Evolutionary conservation across 352 stramenopile genomes (phyloP).

Genomic region (Phytophthora hybrid): DNA sequence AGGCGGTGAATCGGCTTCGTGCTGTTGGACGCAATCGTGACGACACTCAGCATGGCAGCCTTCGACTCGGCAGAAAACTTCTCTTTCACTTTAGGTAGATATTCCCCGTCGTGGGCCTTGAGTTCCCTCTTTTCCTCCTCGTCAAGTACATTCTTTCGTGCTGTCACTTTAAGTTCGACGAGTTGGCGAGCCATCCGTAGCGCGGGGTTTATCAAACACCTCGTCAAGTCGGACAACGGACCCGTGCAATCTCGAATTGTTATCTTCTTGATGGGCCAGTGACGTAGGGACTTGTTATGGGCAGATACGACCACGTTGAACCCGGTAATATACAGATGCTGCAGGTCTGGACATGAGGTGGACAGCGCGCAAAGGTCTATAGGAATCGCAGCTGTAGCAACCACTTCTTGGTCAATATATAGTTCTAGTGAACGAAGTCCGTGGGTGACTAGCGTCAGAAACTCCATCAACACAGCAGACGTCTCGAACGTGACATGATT

Average conservation of each 20-base stretch:
- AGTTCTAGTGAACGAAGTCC: not conserved
- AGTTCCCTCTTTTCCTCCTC: not conserved
- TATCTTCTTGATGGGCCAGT: not conserved
- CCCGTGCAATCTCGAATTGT: not conserved
- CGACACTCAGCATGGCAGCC: not conserved
- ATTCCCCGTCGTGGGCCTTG: not conserved
- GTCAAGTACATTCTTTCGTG: not conserved
- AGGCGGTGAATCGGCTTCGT: constrained; percentile 2
- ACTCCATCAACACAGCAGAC: not conserved
- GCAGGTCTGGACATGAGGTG: not conserved
- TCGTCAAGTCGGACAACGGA: not conserved
- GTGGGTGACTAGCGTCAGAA: not conserved
- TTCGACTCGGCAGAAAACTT: not conserved
- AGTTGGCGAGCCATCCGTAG: not conserved
- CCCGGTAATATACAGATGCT: not conserved
- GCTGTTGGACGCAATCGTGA: too few relatives aligned
- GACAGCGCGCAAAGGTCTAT: not conserved
- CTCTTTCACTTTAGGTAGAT: not conserved
- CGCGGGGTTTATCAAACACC: not conserved
- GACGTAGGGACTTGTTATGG: not conserved
- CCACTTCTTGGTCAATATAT: not conserved
- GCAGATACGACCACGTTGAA: not conserved
- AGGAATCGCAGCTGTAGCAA: not conserved
- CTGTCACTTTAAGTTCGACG: not conserved
- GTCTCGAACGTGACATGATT: not conserved